Base-by-base conservation (phyloP, 2,329 filamentous ascomycete species). In the Fusarium lyarnte region DNA sequence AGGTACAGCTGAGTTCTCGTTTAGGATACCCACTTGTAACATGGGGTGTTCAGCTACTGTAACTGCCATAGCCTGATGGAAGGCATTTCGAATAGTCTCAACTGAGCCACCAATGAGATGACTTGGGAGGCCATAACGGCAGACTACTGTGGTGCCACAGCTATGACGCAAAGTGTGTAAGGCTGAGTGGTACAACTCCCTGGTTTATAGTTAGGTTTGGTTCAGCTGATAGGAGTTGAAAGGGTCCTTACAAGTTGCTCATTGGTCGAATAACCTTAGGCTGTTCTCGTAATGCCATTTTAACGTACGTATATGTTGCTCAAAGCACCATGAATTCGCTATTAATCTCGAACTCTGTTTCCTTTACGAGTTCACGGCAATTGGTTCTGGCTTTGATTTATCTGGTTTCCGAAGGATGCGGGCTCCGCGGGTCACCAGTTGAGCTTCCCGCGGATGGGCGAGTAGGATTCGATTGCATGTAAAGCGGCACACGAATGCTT, bases 1-100 rank as follows among this genome's bases (percentile, higher is more conserved):
- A 33, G 74, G 73, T 12, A 68, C 23, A 62, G 58, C 66, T 14
- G 74, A 70, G 29, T 67, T 63, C 35, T 75, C 74, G 12, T 74
- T 66, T 4, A 76, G 23, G 16, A 73, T 64, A 6, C 73, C 73
- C 33, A 75, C 70, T 58, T 75, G 73, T 10, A 75, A 16, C 53
- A 75, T 60, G 3, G 70, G 73, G 17, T 74, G 70, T 52, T 73
- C 59, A 21, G 55, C 41, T 6, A 76, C 62, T 25, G 71, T 76
- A 39, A 73, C 66, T 49, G 73, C 73, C 45, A 76, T 41, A 14
- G 59, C 74, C 13, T 36, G 41, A 19, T 67, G 61, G 25, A 74
- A 72, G 19, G 17, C 54, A 51, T 63, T 35, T 33, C 45, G 59
- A 10, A 59, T 42, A 14, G 27, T 46, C n/a, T 63, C 31, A 13